Evolutionary conservation across 2,329 filamentous ascomycete genomes (phyloP).

Genomic region (Delphinella strobiligena): DNA sequence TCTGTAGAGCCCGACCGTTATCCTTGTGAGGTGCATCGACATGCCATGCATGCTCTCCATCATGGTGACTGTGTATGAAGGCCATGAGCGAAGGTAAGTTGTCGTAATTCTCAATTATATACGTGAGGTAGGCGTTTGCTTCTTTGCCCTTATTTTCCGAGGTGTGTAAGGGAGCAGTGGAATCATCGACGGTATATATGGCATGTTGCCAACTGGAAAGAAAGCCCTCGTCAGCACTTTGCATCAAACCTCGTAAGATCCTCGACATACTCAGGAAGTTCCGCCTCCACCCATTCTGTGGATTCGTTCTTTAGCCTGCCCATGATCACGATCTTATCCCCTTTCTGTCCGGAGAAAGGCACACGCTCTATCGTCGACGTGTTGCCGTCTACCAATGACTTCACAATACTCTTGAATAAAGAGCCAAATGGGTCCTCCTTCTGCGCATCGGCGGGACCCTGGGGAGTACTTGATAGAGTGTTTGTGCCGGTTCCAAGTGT

Average conservation of each 20-base stretch:
- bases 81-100: conserved; percentile 16
- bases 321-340: conserved; percentile 22
- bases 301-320: conserved; percentile 31
- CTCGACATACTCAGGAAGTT: conserved; percentile 31
- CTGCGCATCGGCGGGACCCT: too few relatives aligned
- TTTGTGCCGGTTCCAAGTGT: too few relatives aligned
- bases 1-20: not conserved
- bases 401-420: not conserved
- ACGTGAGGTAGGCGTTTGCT: conserved; percentile 36
- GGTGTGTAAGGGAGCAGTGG: conserved; percentile 12
- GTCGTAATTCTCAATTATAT: conserved; percentile 35
- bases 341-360: not conserved
- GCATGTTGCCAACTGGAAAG: conserved; percentile 28
- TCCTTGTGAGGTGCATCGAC: conserved; percentile 5
- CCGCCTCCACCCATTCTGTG: conserved; percentile 31
- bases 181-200: conserved; percentile 30
- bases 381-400: not conserved
- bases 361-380: not conserved
- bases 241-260: not conserved
- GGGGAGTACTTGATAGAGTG: too few relatives aligned
- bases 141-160: conserved; percentile 32
- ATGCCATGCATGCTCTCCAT: conserved; percentile 10
- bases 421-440: not conserved
- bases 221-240: not conserved
- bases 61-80: conserved; percentile 19